Percentiles rank a stretch among this genome's conserved stretches.
Conservation (phyloP, 1,284 basidiomycete genomes). For the Rhizopogon parksii region DNA sequence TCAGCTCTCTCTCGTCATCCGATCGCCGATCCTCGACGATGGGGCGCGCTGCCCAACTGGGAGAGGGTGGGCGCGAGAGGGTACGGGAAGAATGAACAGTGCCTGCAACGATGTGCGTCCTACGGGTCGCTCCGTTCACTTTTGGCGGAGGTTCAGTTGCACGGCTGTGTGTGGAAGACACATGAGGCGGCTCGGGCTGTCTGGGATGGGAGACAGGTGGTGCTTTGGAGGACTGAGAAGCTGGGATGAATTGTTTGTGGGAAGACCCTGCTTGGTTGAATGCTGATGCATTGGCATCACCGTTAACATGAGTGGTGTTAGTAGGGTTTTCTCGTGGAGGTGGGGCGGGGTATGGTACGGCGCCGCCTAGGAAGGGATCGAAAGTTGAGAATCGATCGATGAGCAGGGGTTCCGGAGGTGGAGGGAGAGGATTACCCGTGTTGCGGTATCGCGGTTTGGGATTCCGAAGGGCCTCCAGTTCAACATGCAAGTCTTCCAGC, state of each 20-base stretch:
- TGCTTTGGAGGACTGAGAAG: constrained; percentile 13
- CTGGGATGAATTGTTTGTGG: constrained; percentile 11
- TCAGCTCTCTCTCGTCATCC: constrained; percentile 25
- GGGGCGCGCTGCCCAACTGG: constrained; percentile 26
- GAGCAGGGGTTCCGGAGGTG: constrained; percentile 41
- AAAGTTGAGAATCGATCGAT: constrained; percentile 35
- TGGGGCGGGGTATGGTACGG: constrained; percentile 25
- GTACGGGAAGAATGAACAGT: constrained; percentile 6
- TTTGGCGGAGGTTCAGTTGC: constrained; percentile 9
- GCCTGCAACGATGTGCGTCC: constrained; percentile 7
- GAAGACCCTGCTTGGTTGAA: constrained; percentile 10
- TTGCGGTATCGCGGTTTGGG: constrained; percentile 16
- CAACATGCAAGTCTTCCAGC: constrained; percentile 26
- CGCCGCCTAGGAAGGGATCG: constrained; percentile 15
- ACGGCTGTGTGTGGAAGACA: constrained; percentile 10
- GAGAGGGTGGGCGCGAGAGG: constrained; percentile 18
- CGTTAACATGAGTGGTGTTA: constrained; percentile 5
- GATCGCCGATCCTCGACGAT: constrained; percentile 25
- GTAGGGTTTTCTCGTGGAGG: constrained; percentile 15
- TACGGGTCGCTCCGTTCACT: constrained; percentile 6
- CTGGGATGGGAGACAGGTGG: constrained; percentile 17
- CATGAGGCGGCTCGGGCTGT: constrained; percentile 13
- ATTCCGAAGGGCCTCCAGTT: constrained; percentile 21
- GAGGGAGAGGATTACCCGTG: constrained; percentile 38
- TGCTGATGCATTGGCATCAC: constrained; percentile 8